These are phyloP conservation scores for Dactylellina sp. DNA, from an alignment of 2,329 filamentous ascomycete genomes.

Conservation along the genomic window DNA sequence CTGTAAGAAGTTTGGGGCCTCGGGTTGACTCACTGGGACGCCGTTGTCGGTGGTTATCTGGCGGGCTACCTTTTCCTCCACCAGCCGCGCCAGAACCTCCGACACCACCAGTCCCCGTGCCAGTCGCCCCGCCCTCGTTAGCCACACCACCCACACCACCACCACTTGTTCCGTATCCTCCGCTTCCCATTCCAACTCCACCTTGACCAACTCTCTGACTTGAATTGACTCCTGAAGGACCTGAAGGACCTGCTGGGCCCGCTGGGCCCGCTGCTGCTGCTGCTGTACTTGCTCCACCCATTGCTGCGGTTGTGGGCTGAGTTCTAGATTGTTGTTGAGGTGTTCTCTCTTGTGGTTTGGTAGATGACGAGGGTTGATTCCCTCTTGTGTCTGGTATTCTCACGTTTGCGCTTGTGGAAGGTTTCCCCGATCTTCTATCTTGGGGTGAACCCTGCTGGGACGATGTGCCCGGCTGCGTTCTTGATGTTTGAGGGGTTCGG, in stretches of 20 bases:
- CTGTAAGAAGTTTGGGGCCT: slow-evolving; percentile 58
- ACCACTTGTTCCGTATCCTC: slow-evolving; percentile 29
- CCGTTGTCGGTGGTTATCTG: slow-evolving; percentile 60
- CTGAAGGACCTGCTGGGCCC: slow-evolving; percentile 51
- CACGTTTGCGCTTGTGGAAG: slow-evolving; percentile 35
- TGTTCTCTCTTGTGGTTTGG: slow-evolving; percentile 34
- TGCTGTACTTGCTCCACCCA: slow-evolving; percentile 58
- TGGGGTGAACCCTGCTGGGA: slow-evolving; percentile 51
- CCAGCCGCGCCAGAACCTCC: slow-evolving; percentile 59
- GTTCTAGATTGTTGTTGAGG: slow-evolving; percentile 42
- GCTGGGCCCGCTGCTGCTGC: slow-evolving; percentile 40
- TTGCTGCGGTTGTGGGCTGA: slow-evolving; percentile 56
- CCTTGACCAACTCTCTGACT: slow-evolving; percentile 42
- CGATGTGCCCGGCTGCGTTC: slow-evolving; percentile 45
- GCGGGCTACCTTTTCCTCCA: slow-evolving; percentile 61
- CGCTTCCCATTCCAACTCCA: slow-evolving; percentile 39
- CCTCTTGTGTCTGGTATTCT: slow-evolving; percentile 49
- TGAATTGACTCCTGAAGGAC: slow-evolving; percentile 52
- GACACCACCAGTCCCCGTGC: slow-evolving; percentile 54
- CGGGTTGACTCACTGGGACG: slow-evolving; percentile 60
- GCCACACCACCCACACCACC: slow-evolving; percentile 30
- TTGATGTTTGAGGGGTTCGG: slow-evolving; percentile 38
- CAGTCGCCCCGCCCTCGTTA: slow-evolving; percentile 52
- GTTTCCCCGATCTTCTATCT: slow-evolving; percentile 46
- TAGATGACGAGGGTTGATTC: slow-evolving; percentile 37